Conservation (phyloP, 1,284 basidiomycete species). For the Microstroma glucosiphilum region DNA sequence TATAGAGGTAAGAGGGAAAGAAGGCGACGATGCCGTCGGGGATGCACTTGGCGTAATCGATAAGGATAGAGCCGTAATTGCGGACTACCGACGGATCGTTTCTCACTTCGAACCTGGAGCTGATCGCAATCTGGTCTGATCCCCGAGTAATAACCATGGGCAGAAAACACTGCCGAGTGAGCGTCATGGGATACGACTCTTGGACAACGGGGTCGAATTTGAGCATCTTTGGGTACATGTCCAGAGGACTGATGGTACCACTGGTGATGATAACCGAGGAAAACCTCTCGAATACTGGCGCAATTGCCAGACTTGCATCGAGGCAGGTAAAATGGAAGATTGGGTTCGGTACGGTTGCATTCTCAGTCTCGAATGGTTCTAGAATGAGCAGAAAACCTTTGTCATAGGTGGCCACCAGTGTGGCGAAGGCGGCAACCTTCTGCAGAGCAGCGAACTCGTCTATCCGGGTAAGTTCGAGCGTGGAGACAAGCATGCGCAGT, state of each 20-base stretch:
- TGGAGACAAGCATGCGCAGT: slow-evolving; percentile 84
- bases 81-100: slow-evolving; percentile 98
- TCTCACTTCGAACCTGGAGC: slow-evolving; percentile 96
- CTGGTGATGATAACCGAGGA: slow-evolving; percentile 98
- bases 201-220: slow-evolving; percentile 95
- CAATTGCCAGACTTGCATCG: slow-evolving; percentile 94
- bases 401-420: slow-evolving; percentile 94
- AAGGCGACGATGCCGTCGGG: slow-evolving; percentile 99
- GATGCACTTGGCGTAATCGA: slow-evolving; percentile 95
- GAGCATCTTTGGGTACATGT: slow-evolving; percentile 99
- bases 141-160: slow-evolving; percentile 97
- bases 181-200: slow-evolving; percentile 96
- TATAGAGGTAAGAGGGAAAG: slow-evolving; percentile 98
- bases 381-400: slow-evolving; percentile 96
- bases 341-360: slow-evolving; percentile 96
- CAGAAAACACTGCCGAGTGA: slow-evolving; percentile 91
- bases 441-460: slow-evolving; percentile 89
- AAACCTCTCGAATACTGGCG: slow-evolving; percentile 96
- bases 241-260: slow-evolving; percentile 93
- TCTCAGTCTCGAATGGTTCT: slow-evolving; percentile 97
- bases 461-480: slow-evolving; percentile 78
- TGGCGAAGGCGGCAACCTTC: slow-evolving; percentile 93
- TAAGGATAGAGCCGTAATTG: slow-evolving; percentile 95
- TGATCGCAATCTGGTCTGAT: slow-evolving; percentile 96
- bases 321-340: slow-evolving; percentile 98